Conservation (phyloP, 1,284 basidiomycete species). For the Porogramme epimiltina region DNA sequence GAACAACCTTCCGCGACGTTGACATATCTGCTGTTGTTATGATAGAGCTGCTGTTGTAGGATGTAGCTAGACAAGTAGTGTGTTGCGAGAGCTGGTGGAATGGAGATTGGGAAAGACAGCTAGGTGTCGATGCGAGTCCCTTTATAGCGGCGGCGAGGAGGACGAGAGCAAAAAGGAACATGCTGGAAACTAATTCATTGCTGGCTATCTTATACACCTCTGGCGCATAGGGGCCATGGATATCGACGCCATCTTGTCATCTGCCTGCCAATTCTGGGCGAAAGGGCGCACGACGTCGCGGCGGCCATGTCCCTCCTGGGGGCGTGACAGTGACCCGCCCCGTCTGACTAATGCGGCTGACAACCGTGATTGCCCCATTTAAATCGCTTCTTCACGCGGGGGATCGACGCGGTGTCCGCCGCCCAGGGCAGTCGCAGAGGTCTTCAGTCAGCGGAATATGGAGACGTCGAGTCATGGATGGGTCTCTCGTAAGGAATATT, state of each 20-base stretch:
- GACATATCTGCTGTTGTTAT: constrained; percentile 28
- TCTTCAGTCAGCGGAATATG: too few relatives aligned
- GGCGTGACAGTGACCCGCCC: constrained; percentile 5
- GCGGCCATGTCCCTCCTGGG: too few relatives aligned
- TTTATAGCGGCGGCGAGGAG: constrained; percentile 10
- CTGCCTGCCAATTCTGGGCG: constrained; percentile 22
- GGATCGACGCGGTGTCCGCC: too few relatives aligned
- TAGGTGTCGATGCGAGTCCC: not conserved
- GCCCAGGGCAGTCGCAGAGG: too few relatives aligned
- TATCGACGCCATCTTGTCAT: constrained; percentile 14
- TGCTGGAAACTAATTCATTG: constrained; percentile 8
- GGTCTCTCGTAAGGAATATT: too few relatives aligned
- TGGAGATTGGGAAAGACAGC: not conserved
- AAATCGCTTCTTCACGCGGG: too few relatives aligned
- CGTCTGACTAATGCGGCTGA: constrained; percentile 5
- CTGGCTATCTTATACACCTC: not conserved
- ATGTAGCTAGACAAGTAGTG: not conserved
- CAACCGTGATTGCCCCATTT: not conserved
- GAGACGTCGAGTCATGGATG: too few relatives aligned
- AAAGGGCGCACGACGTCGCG: constrained; percentile 22
- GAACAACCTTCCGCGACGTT: constrained; percentile 70
- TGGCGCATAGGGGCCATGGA: not conserved
- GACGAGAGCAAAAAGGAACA: constrained; percentile 9
- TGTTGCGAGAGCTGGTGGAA: not conserved
- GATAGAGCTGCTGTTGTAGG: constrained; percentile 1